Base-by-base conservation (phyloP, 805 yeast genomes). In the Wickerhamomyces mucosus region DNA sequence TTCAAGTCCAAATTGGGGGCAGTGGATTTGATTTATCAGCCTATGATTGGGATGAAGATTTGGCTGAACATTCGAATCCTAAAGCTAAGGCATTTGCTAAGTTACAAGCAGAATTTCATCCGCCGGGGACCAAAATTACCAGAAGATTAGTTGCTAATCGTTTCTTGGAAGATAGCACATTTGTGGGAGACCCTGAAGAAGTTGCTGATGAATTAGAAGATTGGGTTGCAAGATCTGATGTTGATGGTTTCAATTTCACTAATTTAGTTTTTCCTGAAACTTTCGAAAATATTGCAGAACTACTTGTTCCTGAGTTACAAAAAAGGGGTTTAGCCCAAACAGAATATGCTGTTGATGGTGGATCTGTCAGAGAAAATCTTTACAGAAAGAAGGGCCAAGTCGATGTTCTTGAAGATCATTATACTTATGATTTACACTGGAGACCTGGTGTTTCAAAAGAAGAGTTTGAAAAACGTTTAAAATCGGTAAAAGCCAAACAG, bases 1-100 rank as follows among this genome's bases (percentile, higher is more conserved):
- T 63, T 6, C 58, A 58, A 29, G 64, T 62, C 2, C 65, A 64
- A 37, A 47, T 66, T 10, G 71, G 70, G 14, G 63, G 69, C 61
- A 58, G 63, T 7, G 69, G 69, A 6, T 48, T 59, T 22, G 69
- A 51, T 56, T 20, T 65, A 50, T 40, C 55, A 55, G 26, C 64
- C 59, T 27, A 58, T 60, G 66, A 62, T 55, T 22, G 68, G 67
- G 65, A 61, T 11, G 54, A 60, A 27, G 67, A 65, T 31, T 48
- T 64, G 26, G 53, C 58, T 21, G 42, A 50, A 23, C 59, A 47
- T 39, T 50, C 40, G 9, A 46, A 53, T 34, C 26, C 26, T 5
- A 58, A 53, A 18, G 55, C 52, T 26, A 58, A 57, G 25, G 40
- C 48, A 7, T 55, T 17, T 41, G 49, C 7, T 51, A 56, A 5